phyloP scores from a whole-genome alignment of 495 filamentous ascomycete species.

The Oidiodendron maius region DNA sequence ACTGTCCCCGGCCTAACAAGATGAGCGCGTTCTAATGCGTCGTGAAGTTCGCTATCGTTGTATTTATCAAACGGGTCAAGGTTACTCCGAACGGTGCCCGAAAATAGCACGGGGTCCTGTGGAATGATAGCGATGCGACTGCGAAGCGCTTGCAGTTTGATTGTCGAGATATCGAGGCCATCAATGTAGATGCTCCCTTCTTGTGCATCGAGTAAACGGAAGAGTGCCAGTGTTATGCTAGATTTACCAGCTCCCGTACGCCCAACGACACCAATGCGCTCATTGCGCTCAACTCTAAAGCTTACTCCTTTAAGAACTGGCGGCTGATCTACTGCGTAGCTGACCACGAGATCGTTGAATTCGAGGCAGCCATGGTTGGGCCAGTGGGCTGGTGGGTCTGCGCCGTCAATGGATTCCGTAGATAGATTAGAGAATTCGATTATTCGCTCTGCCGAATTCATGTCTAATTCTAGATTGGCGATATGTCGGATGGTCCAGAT shows the following conservation, averaged over 20 bases:
- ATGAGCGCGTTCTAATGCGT: slow-evolving; percentile 72
- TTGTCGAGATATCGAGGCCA: slow-evolving; percentile 67
- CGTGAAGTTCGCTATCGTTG: slow-evolving; percentile 62
- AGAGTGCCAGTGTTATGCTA: slow-evolving; percentile 73
- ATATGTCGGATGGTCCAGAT: slow-evolving; percentile 52
- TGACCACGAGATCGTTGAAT: slow-evolving; percentile 64
- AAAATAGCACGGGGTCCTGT: slow-evolving; percentile 82
- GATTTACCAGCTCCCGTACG: slow-evolving; percentile 90
- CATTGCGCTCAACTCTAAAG: slow-evolving; percentile 64
- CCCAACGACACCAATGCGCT: slow-evolving; percentile 78
- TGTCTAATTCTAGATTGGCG: slow-evolving; percentile 63
- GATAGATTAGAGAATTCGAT: slow-evolving; percentile 71
- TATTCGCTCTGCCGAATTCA: slow-evolving; percentile 81
- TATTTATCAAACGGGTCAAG: slow-evolving; percentile 76
- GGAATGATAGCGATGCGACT: slow-evolving; percentile 78
- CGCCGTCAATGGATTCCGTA: slow-evolving; percentile 58
- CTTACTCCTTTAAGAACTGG: slow-evolving; percentile 69
- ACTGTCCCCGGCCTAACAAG: slow-evolving; percentile 31
- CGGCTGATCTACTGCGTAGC: slow-evolving; percentile 70
- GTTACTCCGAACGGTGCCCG: slow-evolving; percentile 76
- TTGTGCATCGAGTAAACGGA: slow-evolving; percentile 74
- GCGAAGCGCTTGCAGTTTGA: slow-evolving; percentile 67
- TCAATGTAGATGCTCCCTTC: slow-evolving; percentile 69
- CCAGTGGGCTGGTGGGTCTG: slow-evolving; percentile 69
- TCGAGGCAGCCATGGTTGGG: slow-evolving; percentile 71